phyloP scores from a whole-genome alignment of 169 alveolate species.

The Besnoitia besnoiti region DNA sequence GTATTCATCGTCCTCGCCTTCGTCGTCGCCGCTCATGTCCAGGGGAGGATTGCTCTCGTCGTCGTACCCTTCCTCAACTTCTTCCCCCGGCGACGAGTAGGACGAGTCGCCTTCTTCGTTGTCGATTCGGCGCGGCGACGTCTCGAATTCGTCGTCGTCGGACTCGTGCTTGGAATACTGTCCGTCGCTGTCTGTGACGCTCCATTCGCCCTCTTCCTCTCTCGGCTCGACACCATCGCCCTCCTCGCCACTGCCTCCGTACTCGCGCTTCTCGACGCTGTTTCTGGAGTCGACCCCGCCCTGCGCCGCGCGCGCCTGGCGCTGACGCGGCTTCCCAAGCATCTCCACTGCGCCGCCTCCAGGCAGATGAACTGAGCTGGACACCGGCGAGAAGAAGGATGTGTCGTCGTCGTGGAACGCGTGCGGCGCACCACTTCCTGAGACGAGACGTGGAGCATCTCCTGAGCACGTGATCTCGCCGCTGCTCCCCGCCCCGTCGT shows the following conservation, averaged over 20 bases:
- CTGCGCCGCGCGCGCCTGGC: constrained; percentile 24
- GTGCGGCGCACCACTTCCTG: not conserved
- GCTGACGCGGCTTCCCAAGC: constrained; percentile 36
- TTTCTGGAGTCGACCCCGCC: constrained; percentile 11
- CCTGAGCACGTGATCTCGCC: not conserved
- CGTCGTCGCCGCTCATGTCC: constrained; percentile 20
- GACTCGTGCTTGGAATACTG: not conserved
- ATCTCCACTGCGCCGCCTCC: not conserved
- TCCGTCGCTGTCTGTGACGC: constrained; percentile 24
- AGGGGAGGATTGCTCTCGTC: constrained; percentile 24
- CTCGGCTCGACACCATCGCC: not conserved
- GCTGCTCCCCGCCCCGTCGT: constrained; percentile 28
- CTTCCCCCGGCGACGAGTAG: not conserved
- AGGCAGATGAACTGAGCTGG: constrained; percentile 10
- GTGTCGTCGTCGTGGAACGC: not conserved
- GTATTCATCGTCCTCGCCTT: constrained; percentile 22
- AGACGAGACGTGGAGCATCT: not conserved
- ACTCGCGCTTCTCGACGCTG: not conserved
- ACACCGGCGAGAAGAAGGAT: not conserved
- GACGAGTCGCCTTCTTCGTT: not conserved
- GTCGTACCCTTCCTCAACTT: not conserved
- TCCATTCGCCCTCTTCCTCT: constrained; percentile 8
- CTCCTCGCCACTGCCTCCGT: constrained; percentile 5
- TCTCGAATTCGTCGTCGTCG: not conserved
- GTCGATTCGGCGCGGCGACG: too few relatives aligned